phyloP scores from a whole-genome alignment of 345 rosid species.

The Dovyalis caffra region DNA sequence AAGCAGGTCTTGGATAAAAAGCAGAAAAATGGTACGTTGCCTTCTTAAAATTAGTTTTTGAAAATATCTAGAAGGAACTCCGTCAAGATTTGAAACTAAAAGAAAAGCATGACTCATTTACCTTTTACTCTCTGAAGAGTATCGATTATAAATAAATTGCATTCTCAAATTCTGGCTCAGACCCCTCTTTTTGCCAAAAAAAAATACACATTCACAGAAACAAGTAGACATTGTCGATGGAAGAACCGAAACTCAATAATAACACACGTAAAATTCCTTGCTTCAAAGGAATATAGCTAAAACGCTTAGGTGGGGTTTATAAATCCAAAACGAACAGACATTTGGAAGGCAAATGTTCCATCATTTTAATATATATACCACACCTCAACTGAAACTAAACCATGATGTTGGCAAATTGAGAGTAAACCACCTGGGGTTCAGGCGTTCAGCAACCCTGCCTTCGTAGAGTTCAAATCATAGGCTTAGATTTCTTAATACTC shows the following conservation, averaged over 20 bases:
- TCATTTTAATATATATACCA: background rate
- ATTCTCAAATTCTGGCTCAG: too few relatives aligned
- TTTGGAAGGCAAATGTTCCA: background rate
- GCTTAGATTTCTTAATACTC: background rate
- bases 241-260: too few relatives aligned
- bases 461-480: background rate
- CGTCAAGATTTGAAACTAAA: background rate
- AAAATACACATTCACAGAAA: too few relatives aligned
- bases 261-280: too few relatives aligned
- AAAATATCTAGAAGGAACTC: background rate
- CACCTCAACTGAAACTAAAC: background rate
- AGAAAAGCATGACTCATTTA: background rate
- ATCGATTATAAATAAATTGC: background rate
- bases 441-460: background rate
- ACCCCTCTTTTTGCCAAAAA: too few relatives aligned
- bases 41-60: background rate
- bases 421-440: background rate
- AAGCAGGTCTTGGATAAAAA: conserved; percentile 22
- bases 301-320: background rate
- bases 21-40: background rate
- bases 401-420: background rate
- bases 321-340: background rate
- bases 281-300: too few relatives aligned
- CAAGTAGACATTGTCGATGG: too few relatives aligned
- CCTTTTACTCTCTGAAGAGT: background rate